phyloP scores from a whole-genome alignment of 345 rosid genomes.

The Hypericum perforatum region DNA sequence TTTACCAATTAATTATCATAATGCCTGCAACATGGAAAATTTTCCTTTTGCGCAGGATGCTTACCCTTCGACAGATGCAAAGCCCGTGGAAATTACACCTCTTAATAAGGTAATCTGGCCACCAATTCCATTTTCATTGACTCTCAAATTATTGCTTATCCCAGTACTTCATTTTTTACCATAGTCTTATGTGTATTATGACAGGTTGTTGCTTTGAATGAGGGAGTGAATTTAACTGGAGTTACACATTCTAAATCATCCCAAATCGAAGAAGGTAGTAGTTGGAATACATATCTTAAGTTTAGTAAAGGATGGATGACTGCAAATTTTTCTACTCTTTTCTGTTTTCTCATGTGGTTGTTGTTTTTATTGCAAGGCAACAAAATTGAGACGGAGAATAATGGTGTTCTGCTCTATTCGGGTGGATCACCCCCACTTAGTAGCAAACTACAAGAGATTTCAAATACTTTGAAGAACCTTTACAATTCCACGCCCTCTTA shows the following conservation, averaged over 20 bases:
- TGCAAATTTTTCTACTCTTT: neutral
- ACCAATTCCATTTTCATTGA: too few relatives aligned
- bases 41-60: constrained; percentile 11
- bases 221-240: too few relatives aligned
- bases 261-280: too few relatives aligned
- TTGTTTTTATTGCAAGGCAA: constrained; percentile 17
- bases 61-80: neutral
- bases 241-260: too few relatives aligned
- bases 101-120: constrained; percentile 14
- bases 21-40: neutral
- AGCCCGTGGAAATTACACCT: constrained; percentile 4
- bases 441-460: constrained; percentile 38
- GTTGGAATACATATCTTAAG: too few relatives aligned
- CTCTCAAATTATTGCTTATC: too few relatives aligned
- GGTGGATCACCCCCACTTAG: constrained; percentile 47
- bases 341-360: neutral
- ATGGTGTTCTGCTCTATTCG: constrained; percentile 14
- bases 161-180: too few relatives aligned
- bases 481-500: constrained; percentile 26
- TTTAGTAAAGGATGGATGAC: neutral
- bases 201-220: too few relatives aligned
- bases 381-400: constrained; percentile 41
- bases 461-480: constrained; percentile 43
- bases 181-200: too few relatives aligned
- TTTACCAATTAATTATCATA: too few relatives aligned